Conservation (phyloP, 768 basidiomycete genomes). For the Ramaria sp. region DNA sequence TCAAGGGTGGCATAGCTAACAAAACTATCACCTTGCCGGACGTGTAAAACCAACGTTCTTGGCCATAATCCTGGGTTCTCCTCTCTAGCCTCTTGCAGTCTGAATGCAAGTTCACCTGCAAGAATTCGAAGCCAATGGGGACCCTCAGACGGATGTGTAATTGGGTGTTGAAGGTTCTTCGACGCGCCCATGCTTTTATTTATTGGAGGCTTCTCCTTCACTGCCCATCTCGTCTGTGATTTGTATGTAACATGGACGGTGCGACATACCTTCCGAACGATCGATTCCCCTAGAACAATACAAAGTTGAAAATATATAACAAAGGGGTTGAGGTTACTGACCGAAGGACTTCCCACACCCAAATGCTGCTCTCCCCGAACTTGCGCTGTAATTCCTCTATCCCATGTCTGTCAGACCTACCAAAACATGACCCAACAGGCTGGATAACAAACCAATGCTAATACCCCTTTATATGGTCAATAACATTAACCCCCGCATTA, state of each 20-base stretch:
- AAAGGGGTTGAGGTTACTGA: conserved; percentile 22
- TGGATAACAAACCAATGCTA: conserved; percentile 2
- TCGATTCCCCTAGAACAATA: conserved; percentile 63
- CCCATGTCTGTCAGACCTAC: not conserved
- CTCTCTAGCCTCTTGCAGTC: conserved; percentile 75
- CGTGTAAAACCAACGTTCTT: conserved; percentile 75
- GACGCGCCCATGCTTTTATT: conserved; percentile 93
- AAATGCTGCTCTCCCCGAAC: conserved; percentile 74
- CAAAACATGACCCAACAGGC: not conserved
- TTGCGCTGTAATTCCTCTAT: conserved; percentile 69
- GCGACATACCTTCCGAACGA: conserved; percentile 60
- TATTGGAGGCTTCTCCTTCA: conserved; percentile 70
- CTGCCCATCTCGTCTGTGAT: conserved; percentile 26
- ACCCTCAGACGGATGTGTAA: conserved; percentile 65
- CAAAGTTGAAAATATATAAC: not conserved
- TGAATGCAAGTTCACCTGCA: conserved; percentile 78
- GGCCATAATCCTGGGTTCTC: conserved; percentile 76
- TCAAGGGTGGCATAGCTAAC: not conserved
- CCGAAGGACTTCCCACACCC: conserved; percentile 91
- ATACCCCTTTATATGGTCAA: not conserved
- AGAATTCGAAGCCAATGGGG: conserved; percentile 88
- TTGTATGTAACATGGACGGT: not conserved
- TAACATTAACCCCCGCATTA: conserved; percentile 7
- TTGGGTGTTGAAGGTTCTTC: conserved; percentile 81
- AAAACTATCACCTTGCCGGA: conserved; percentile 33